Evolutionary conservation across 768 basidiomycete genomes (phyloP), one percentile per base, ranked within the genome.

Genomic region (Mycena vitilis): DNA sequence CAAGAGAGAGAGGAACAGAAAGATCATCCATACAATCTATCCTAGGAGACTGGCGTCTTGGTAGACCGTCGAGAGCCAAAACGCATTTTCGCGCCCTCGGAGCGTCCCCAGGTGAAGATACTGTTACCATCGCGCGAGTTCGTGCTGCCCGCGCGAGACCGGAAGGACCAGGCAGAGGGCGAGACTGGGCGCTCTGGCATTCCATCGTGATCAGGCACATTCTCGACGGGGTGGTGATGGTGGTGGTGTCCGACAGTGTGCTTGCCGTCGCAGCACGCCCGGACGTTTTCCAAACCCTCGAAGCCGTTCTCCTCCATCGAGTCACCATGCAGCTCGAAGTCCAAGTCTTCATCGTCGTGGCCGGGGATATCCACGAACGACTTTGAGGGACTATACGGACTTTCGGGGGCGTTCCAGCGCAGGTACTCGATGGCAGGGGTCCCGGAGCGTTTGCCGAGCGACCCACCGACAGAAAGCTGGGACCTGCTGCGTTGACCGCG

Each of bases 281-380:
- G 87, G 23, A 98, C 96, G 74, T 99, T 98, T 82, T 98, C 96
- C 62, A 99, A 78, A 0, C 95, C 96, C 74, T 98, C 96, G 76
- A 88, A 99, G 6, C 89, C 94, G 38, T 90, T 90, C 71, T 94
- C 93, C 15, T 89, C 91, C 70, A 87, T 77, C 23, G 84, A 84
- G 22, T 89, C 91, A 22, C 88, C 93, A 73, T 96, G 91, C 38
- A 95, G 81, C 80, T 96, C 94, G 74, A 96, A 94, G 73, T 94
- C 93, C 1, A 93, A 81, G 23, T 91, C 93, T 4, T 89, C 89
- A 0, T 88, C 86, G 15, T 89, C 87, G 22, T 78, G 76, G 30
- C 73, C 73, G 34, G 70, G 73, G 12, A 88, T 85, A 63, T 89
- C 86, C 10, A 89, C 87, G 69, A 90, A 90, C 5, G 91, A 92